Percentiles rank a stretch among this genome's conserved stretches.
phyloP scores from a whole-genome alignment of 1,284 basidiomycete species.

The Chiua sp. region DNA sequence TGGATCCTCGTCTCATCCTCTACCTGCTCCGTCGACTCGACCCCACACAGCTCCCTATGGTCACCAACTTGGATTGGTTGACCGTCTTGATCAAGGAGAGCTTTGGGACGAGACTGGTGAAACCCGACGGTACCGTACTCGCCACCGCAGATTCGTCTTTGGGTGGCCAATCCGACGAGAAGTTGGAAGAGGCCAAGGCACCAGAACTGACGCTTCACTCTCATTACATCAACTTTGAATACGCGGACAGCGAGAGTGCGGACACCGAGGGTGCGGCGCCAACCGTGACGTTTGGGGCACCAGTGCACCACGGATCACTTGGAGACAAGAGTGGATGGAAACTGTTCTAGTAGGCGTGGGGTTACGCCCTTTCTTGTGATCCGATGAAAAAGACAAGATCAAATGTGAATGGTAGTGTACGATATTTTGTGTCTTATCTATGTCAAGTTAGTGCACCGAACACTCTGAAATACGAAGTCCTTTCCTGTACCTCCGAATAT shows the following conservation, averaged over 20 bases:
- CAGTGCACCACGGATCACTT: not conserved
- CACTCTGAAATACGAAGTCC: too few relatives aligned
- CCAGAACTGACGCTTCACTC: not conserved
- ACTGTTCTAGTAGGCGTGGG: not conserved
- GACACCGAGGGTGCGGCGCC: not conserved
- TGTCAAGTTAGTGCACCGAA: too few relatives aligned
- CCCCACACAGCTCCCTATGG: not conserved
- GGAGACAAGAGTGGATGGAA: not conserved
- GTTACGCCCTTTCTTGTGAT: not conserved
- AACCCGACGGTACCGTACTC: conserved; percentile 17
- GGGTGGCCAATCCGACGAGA: not conserved
- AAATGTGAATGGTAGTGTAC: not conserved
- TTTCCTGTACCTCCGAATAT: too few relatives aligned
- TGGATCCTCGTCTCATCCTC: conserved; percentile 22
- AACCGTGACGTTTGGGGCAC: not conserved
- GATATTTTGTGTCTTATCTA: not conserved
- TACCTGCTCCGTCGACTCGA: conserved; percentile 9
- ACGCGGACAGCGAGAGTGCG: not conserved
- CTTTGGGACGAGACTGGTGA: conserved; percentile 17
- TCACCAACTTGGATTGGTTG: conserved; percentile 9
- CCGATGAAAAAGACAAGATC: not conserved
- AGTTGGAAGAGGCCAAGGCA: not conserved
- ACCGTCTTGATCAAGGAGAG: conserved; percentile 8
- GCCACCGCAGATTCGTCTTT: conserved; percentile 1
- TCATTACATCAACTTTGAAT: not conserved